These are phyloP conservation scores for Aegilops tauschii DNA, from an alignment of 176 grass and related monocot genomes.

Conservation along the genomic window DNA sequence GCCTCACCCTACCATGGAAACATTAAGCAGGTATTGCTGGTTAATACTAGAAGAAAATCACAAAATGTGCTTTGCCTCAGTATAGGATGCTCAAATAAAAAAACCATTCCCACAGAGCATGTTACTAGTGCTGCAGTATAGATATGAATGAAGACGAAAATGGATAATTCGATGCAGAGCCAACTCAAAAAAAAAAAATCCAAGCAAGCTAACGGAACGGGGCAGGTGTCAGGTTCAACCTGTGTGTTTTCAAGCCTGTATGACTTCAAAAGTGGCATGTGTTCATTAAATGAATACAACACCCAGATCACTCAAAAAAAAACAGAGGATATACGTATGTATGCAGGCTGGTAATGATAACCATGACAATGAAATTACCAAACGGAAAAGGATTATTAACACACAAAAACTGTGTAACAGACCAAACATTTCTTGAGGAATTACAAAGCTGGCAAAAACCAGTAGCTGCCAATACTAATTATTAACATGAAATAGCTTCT, in stretches of 20 bases:
- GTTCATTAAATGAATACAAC: neutral
- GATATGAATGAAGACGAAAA: neutral
- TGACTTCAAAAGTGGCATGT: neutral
- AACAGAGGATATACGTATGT: too few relatives aligned
- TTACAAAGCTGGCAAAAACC: neutral
- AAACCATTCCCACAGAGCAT: too few relatives aligned
- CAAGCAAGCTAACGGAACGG: too few relatives aligned
- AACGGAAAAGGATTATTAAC: too few relatives aligned
- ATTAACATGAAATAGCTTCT: neutral
- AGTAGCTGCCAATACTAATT: neutral
- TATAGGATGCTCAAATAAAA: too few relatives aligned
- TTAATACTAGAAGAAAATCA: too few relatives aligned
- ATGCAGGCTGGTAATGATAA: too few relatives aligned
- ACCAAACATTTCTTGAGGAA: neutral
- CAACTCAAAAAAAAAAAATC: neutral
- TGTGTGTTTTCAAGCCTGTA: neutral
- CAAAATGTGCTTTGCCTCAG: too few relatives aligned
- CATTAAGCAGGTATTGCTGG: too few relatives aligned
- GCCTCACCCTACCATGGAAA: too few relatives aligned
- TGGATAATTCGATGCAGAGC: neutral
- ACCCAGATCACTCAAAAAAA: too few relatives aligned
- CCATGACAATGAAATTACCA: too few relatives aligned
- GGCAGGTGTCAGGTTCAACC: neutral
- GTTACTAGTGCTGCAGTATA: neutral
- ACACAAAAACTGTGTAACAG: neutral